phyloP scores from a whole-genome alignment of 2,329 filamentous ascomycete genomes.

The Xylariaceae sp. region DNA sequence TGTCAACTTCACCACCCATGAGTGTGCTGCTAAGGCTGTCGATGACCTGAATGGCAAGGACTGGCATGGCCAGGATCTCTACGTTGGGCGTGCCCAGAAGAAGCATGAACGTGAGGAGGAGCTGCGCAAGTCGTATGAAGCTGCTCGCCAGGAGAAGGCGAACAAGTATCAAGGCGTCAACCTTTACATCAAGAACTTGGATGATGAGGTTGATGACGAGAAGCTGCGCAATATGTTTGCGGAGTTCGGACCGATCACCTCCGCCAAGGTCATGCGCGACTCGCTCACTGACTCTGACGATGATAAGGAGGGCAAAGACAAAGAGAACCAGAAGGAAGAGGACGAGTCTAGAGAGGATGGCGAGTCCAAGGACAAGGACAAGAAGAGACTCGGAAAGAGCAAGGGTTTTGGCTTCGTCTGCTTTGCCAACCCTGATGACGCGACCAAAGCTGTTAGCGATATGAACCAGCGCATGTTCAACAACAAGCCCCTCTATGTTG shows the following conservation, averaged over 20 bases:
- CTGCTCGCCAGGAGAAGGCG: slow-evolving; percentile 94
- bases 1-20: slow-evolving; percentile 92
- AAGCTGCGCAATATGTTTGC: slow-evolving; percentile 93
- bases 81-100: slow-evolving; percentile 98
- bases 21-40: slow-evolving; percentile 79
- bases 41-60: slow-evolving; percentile 90
- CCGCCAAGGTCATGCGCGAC: slow-evolving; percentile 99
- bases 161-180: slow-evolving; percentile 99
- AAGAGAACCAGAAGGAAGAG: slow-evolving; percentile 44
- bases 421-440: slow-evolving; percentile 99
- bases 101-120: slow-evolving; percentile 99
- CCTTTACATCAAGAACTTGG: slow-evolving; percentile 98
- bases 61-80: slow-evolving; percentile 90
- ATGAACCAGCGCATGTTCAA: slow-evolving; percentile 99
- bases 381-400: slow-evolving; percentile 82
- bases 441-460: slow-evolving; percentile 97
- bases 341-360: slow-evolving; percentile 49
- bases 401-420: slow-evolving; percentile 99
- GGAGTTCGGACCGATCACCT: slow-evolving; percentile 91
- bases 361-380: slow-evolving; percentile 58
- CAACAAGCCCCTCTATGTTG: slow-evolving; percentile 95
- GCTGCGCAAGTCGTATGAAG: slow-evolving; percentile 97
- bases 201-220: slow-evolving; percentile 95
- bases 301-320: slow-evolving; percentile 48
- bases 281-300: slow-evolving; percentile 52